Evolutionary conservation across 2,329 filamentous ascomycete species (phyloP).

Genomic region (Fusarium floridanum): DNA sequence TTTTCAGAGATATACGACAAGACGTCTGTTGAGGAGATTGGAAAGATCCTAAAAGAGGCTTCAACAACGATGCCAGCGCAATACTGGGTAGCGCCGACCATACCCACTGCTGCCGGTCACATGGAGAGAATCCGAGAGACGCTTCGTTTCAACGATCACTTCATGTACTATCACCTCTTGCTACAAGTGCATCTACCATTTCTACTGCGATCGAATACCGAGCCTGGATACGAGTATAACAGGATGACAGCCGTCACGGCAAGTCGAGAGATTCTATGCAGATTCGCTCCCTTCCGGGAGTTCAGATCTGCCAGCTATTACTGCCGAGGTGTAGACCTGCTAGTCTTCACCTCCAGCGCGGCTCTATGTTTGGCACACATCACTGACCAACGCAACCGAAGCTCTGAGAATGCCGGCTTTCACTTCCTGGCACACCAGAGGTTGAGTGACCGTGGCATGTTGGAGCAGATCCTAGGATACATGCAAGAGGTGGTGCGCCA

Average conservation of each 20-base stretch:
- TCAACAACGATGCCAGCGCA: conserved; percentile 55
- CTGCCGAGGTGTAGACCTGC: conserved; percentile 63
- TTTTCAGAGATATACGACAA: conserved; percentile 43
- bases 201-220: conserved; percentile 56
- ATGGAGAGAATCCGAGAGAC: conserved; percentile 47
- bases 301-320: conserved; percentile 56
- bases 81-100: conserved; percentile 61
- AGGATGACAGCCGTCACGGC: conserved; percentile 59
- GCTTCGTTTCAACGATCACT: conserved; percentile 57
- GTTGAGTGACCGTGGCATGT: conserved; percentile 55
- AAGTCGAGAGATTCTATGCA: conserved; percentile 62
- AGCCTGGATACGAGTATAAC: conserved; percentile 59
- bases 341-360: conserved; percentile 62
- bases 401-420: conserved; percentile 24
- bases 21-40: conserved; percentile 55
- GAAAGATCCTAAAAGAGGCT: conserved; percentile 60
- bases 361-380: conserved; percentile 64
- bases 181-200: conserved; percentile 68
- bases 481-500: conserved; percentile 51
- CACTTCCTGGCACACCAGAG: conserved; percentile 57
- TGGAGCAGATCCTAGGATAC: conserved; percentile 52
- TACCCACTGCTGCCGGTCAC: conserved; percentile 25
- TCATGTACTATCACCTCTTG: conserved; percentile 64
- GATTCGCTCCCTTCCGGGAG: conserved; percentile 60
- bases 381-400: conserved; percentile 42